A percentile compares a stretch with the other conserved stretches of the same genome.
phyloP scores from a whole-genome alignment of 306 rosid genomes.

The Cicer pinnatifidum region DNA sequence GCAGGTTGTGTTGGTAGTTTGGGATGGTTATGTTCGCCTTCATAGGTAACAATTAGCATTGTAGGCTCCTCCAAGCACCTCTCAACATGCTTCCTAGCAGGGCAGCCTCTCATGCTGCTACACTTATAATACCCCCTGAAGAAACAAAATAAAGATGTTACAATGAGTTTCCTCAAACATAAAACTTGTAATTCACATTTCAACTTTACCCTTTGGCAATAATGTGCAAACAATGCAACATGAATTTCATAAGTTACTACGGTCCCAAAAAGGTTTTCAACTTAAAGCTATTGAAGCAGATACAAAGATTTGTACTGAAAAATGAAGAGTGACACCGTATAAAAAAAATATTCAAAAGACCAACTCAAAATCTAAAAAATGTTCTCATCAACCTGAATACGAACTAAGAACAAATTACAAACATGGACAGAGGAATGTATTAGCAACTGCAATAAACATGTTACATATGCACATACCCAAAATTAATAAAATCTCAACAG shows the following conservation, averaged over 20 bases:
- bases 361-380: conserved; percentile 9
- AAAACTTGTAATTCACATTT: conserved; percentile 15
- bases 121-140: conserved; percentile 98
- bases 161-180: conserved; percentile 38
- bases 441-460: conserved; percentile 12
- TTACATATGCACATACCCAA: not conserved
- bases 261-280: conserved; percentile 19
- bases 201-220: not conserved
- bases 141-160: conserved; percentile 12
- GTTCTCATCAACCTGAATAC: conserved; percentile 16
- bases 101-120: conserved; percentile 99
- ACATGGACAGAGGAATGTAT: not conserved
- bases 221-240: conserved; percentile 19
- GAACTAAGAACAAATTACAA: conserved; percentile 22
- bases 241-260: not conserved
- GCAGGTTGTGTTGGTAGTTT: conserved; percentile 77
- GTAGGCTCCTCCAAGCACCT: conserved; percentile 94
- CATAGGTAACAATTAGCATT: conserved; percentile 94
- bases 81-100: conserved; percentile 99
- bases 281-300: conserved; percentile 13
- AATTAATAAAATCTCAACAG: not conserved
- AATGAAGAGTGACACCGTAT: conserved; percentile 31
- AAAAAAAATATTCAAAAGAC: not conserved
- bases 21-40: conserved; percentile 96
- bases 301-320: conserved; percentile 27